A percentile compares a stretch with the other conserved stretches of the same genome.
Evolutionary conservation across 2,329 filamentous ascomycete species (phyloP).

Genomic region (Rutstroemia sp.): DNA sequence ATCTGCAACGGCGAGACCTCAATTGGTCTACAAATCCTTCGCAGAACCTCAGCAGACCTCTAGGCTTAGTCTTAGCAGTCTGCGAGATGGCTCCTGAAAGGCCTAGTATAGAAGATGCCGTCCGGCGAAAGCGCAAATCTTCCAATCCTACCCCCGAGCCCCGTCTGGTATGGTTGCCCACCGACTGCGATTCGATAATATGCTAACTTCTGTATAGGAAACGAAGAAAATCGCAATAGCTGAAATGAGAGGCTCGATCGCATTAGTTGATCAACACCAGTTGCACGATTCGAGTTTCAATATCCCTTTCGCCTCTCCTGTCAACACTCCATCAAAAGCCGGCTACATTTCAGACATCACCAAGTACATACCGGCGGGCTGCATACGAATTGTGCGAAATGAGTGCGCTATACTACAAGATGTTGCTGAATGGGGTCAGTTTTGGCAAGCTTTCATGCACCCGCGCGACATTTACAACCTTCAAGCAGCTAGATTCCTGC

Average conservation of each 20-base stretch:
- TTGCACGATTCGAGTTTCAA: not conserved
- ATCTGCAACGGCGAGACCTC: no score
- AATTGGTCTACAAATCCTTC: no score
- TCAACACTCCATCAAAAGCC: not conserved
- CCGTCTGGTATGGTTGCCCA: no score
- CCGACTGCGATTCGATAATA: no score
- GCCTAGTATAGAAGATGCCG: no score
- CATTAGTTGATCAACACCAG: not conserved
- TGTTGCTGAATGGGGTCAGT: constrained; percentile 9
- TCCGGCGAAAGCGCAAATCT: no score
- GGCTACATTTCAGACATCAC: constrained; percentile 17
- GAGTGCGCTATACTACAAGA: constrained; percentile 8
- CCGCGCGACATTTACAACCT: constrained; percentile 11
- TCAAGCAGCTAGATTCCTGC: constrained; percentile 6
- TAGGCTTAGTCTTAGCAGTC: no score
- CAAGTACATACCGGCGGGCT: constrained; percentile 24
- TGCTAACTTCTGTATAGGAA: no score
- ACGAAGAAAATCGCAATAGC: not conserved
- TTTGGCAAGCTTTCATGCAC: constrained; percentile 19
- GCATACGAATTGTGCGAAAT: constrained; percentile 16
- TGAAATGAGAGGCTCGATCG: not conserved
- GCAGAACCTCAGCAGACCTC: no score
- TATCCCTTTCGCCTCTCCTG: not conserved
- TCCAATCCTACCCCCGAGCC: no score
- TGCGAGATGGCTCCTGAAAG: no score